phyloP scores from a whole-genome alignment of 2,329 filamentous ascomycete species.

The Fusarium secorum region DNA sequence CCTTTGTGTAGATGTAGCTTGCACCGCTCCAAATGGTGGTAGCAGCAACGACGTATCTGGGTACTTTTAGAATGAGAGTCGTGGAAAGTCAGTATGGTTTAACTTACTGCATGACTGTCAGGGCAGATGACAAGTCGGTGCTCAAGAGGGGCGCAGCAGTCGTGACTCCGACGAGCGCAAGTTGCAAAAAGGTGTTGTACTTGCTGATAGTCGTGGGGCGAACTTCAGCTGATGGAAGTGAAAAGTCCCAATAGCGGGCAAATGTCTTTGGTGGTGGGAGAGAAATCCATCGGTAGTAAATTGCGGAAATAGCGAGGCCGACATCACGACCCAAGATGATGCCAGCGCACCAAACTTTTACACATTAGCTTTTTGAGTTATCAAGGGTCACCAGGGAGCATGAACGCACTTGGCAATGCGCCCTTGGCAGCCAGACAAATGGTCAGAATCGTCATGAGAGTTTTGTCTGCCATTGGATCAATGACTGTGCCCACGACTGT shows the following conservation, averaged over 20 bases:
- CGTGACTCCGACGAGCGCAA: constrained; percentile 84
- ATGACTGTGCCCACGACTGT: constrained; percentile 96
- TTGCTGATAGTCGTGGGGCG: constrained; percentile 85
- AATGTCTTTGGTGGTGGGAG: constrained; percentile 94
- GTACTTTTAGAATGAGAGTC: not conserved
- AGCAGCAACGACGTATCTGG: constrained; percentile 80
- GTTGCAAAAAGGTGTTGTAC: constrained; percentile 91
- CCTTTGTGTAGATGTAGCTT: constrained; percentile 89
- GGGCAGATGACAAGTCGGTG: constrained; percentile 61
- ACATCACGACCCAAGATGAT: constrained; percentile 91
- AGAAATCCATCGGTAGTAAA: constrained; percentile 96
- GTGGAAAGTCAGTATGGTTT: not conserved
- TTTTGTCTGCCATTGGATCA: constrained; percentile 96
- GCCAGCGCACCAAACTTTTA: constrained; percentile 80
- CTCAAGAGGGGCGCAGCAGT: constrained; percentile 80
- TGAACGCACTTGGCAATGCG: constrained; percentile 73
- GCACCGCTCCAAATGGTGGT: constrained; percentile 95
- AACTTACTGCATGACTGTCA: constrained; percentile 71
- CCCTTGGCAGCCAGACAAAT: constrained; percentile 86
- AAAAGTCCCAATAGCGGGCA: constrained; percentile 95
- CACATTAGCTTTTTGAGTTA: not conserved
- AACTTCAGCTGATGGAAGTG: constrained; percentile 85
- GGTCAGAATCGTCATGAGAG: constrained; percentile 91
- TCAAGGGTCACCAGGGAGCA: not conserved
- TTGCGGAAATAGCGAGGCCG: constrained; percentile 81